Evolutionary conservation across 1,284 basidiomycete species (phyloP), one percentile per base, ranked within the genome.

Genomic region (Tilletia caries): DNA sequence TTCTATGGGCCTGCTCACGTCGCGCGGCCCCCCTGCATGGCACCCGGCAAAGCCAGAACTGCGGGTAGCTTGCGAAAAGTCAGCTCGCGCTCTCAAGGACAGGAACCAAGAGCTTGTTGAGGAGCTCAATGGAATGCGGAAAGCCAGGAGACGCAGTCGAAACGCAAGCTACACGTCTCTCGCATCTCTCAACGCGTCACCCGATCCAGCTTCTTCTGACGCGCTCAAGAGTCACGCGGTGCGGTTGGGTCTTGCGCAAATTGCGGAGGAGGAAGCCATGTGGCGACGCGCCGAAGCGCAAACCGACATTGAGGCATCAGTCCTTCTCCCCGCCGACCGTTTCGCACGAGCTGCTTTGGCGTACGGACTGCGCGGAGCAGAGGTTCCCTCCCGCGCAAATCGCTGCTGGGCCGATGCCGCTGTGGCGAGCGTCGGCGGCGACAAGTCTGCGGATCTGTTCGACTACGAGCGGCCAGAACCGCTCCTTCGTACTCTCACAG

Each of bases 1-100:
- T 67, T 90, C 89, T 76, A 98, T 98, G 95, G 92, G 92, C 0
- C 87, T 97, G 1, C 87, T 98, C 48, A 91, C 91, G 0, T 85
- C 87, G 3, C 75, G 83, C 2, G 86, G 85, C 0, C 87, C 89
- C 1, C 92, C 92, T 0, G 67, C 82, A 0, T 98, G 95, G 95
- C 95, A 97, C 81, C 94, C 95, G 8, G 92, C 92, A 2, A 86
- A 90, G 3, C 77, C 83, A 4, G 84, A 82, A 13, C 78, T 92
- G 65, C 85, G 83, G 54, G 80, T 84, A 4, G 88, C 87, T 6
- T 80, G 75, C 25, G 65, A 67, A 5, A 71, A 74, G 27, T 76
- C 76, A 1, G 68, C 68, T 50, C 44, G 34, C 3, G 64, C 20
- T 2, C 71, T 80, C 33, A 10, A 70, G 33, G 33, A 33, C 23